Evolutionary conservation across 164 flowering plant species (phyloP), one percentile per base, ranked within the genome.

Genomic region (Berberis thunbergii): DNA sequence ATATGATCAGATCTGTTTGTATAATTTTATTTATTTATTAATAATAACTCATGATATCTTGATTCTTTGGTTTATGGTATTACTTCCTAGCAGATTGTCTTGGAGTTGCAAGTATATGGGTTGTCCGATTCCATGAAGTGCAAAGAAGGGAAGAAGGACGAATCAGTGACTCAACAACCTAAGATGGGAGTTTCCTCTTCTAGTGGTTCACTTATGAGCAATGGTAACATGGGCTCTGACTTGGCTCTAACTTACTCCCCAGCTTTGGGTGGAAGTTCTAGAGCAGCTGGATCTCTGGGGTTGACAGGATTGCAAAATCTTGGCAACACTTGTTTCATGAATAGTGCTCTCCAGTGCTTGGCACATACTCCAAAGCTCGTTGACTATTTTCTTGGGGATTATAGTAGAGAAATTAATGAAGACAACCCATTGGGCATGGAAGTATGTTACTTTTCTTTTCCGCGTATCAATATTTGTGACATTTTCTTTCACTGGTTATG

Each of bases 321-420:
- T 66, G 98, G 98, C 64, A 94, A 90, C 70, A 94, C 98, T 53
- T 94, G 98, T 75, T 94, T 90, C 65, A 88, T 94, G 97, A 94
- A 94, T 68, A 88, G 96, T 73, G 81, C 98, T 49, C 64, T 90
- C 46, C 98, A 94, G 79, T 94, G 98, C 79, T 82, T 94, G 72
- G 96, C 79, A 44, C 98, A 94, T 76, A 88, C 98, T 38, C 88
- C 92, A 49, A 78, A 83, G 79, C 86, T 94, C 70, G 89, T 88
- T 71, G 97, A 94, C 64, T 94, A 83, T 73, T 88, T 94, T 61
- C 89, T 88, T 62, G 92, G 88, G 60, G 96, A 93, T 68, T 91
- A 89, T 74, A 76, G 63, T 62, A 77, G 67, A 70, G 98, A 90
- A 80, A 83, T 88, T 72, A 88, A 93, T 66, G 75, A 61, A 63